A percentile compares a stretch with the other conserved stretches of the same genome.
phyloP scores from a whole-genome alignment of 2,329 filamentous ascomycete species.

The Phyllosticta paracitricarpa region DNA sequence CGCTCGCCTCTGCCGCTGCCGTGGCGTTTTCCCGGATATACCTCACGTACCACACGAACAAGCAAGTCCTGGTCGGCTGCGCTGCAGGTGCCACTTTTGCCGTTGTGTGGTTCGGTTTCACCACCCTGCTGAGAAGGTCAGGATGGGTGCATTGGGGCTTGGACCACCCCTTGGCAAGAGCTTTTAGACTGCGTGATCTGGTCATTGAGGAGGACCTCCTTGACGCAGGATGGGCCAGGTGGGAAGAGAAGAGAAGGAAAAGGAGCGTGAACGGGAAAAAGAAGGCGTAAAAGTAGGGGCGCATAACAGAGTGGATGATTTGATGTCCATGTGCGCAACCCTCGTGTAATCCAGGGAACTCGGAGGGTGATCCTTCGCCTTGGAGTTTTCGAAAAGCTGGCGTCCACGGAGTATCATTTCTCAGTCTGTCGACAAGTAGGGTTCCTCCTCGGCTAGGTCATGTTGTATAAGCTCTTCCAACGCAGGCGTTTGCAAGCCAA shows the following conservation, averaged over 20 bases:
- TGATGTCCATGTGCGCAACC: not conserved
- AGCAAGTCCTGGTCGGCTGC: constrained; percentile 76
- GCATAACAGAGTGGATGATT: not conserved
- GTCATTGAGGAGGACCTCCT: constrained; percentile 79
- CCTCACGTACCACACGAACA: constrained; percentile 81
- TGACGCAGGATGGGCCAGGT: constrained; percentile 89
- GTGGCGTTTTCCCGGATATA: constrained; percentile 80
- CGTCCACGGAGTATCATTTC: not conserved
- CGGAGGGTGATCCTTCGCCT: not conserved
- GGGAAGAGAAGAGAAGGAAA: constrained; percentile 49
- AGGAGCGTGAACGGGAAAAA: constrained; percentile 7
- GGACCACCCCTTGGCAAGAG: constrained; percentile 52
- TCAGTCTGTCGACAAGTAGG: not conserved
- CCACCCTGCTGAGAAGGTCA: constrained; percentile 51
- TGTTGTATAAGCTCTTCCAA: not conserved
- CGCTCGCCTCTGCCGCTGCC: constrained; percentile 32
- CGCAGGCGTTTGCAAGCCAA: not conserved
- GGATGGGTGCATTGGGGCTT: constrained; percentile 67
- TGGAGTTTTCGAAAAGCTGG: not conserved
- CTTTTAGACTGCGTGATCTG: constrained; percentile 70
- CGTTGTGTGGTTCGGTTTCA: constrained; percentile 67
- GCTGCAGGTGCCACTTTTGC: constrained; percentile 62
- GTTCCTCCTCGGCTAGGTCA: not conserved
- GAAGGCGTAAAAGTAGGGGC: not conserved
- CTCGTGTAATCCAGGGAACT: not conserved